Evolutionary conservation across 768 basidiomycete genomes (phyloP), one percentile per base, ranked within the genome.

Genomic region (Tricholoma bakamatsutake): DNA sequence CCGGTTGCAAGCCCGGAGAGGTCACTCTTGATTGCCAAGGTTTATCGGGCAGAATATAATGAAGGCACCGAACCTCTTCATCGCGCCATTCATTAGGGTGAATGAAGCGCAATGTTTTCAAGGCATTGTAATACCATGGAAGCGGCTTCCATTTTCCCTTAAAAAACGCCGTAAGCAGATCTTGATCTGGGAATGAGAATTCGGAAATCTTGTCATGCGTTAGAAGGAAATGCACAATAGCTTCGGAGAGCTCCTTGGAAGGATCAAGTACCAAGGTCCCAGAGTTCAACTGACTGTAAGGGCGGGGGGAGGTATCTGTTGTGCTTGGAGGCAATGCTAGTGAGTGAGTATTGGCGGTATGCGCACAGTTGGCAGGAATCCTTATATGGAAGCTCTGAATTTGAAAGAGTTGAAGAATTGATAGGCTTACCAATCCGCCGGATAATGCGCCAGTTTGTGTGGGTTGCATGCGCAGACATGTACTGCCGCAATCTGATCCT

Each of bases 401-500:
- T 46, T 57, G 31, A 40, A 49, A 54, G 37, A 18, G 31, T 27
- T 5, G 15, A 49, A 30, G 46, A 15, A 54, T 47, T 9, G 34
- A 49, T 74, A 67, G 51, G 79, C 65, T 65, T 60, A 80, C 97
- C 96, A 99, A 66, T 97, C 93, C 3, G 70, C 63, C 7, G 96
- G 96, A 71, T 99, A 99, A 68, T 95, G 91, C 2, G 77, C 58
- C 17, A 96, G 67, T 65, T 83, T 87, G 37, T 84, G 81, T 6
- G 95, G 96, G 70, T 99, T 99, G 74, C 96, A 99, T 3, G 93
- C 85, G 65, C 96, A 99, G 12, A 84, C 94, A 61, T 96, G 95
- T 0, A 76, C 80, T 0, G 93, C 94, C 5, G 92, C 94, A 55
- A 98, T 94, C 69, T 86, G 83, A 59, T 85, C 90, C 17, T 68